Evolutionary conservation across 805 yeast species (phyloP), one percentile per base, ranked within the genome.

Genomic region (Saccharomycopsis fodiens): DNA sequence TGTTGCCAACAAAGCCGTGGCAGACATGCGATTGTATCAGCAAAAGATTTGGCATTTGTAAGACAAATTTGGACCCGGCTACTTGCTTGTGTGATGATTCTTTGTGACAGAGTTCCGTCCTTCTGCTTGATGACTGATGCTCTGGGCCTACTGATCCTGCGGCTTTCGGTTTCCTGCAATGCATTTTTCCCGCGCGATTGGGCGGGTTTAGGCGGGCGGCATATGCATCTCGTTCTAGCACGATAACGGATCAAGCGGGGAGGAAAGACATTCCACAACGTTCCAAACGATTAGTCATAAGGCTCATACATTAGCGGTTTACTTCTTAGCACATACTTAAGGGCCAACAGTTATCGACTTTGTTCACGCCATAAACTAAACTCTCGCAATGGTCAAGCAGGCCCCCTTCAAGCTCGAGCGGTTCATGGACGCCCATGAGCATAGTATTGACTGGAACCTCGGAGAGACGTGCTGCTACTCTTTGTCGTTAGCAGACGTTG

Each of bases 1-100:
- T 75, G 60, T 88, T 88, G 1, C 98, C 98, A 1, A 93, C 98
- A 57, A 85, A 82, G 2, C 98, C 98, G 60, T 91, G 97, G 1
- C 79, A 87, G 1, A 93, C 97, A 61, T 93, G 97, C 2, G 96
- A 86, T 54, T 86, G 91, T 8, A 88, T 19, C 8, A 19, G 15
- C 36, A 17, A 32, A n/a, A n/a, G n/a, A n/a, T n/a, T n/a, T n/a
- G n/a, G n/a, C n/a, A 29, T n/a, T n/a, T 12, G n/a, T 29, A 12
- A 29, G n/a, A 12, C 13, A 29, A 29, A n/a, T 12, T 12, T 29
- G n/a, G n/a, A 29, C 32, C 13, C 32, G n/a, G 12, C n/a, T 29
- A 29, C n/a, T 29, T 29, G 32, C n/a, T n/a, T 12, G 32, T n/a
- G n/a, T 12, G n/a, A 12, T 29, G n/a, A 12, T 29, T 12, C 32